Conservation (phyloP, 2,329 filamentous ascomycete genomes). For the Fusarium falciforme region DNA sequence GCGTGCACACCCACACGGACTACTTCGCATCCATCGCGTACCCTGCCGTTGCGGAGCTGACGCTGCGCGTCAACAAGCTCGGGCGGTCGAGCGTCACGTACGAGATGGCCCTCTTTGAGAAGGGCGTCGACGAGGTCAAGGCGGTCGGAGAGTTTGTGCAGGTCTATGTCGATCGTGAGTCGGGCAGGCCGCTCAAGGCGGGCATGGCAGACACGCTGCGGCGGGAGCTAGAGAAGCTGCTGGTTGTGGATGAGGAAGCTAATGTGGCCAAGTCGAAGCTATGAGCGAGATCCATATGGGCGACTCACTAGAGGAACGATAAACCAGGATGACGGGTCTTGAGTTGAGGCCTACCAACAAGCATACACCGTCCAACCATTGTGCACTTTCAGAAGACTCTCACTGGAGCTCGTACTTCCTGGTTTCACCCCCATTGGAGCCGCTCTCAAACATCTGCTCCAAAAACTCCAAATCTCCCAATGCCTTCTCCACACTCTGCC, state of each 20-base stretch:
- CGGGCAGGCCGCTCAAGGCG: slow-evolving; percentile 71
- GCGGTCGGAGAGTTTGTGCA: slow-evolving; percentile 89
- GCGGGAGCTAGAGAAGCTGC: slow-evolving; percentile 68
- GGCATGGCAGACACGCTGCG: slow-evolving; percentile 74
- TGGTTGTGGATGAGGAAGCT: slow-evolving; percentile 46
- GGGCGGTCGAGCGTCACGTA: slow-evolving; percentile 90
- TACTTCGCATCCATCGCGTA: slow-evolving; percentile 87
- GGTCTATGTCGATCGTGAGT: slow-evolving; percentile 84
- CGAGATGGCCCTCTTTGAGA: slow-evolving; percentile 87
- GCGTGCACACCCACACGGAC: slow-evolving; percentile 86
- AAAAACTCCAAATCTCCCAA: slow-evolving; percentile 71
- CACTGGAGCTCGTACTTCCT: slow-evolving; percentile 56
- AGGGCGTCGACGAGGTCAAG: slow-evolving; percentile 75
- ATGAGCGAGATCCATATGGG: neutral
- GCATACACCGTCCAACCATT: neutral
- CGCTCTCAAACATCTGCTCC: slow-evolving; percentile 62
- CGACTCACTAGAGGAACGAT: neutral
- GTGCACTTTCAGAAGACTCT: neutral
- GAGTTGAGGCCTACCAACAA: neutral
- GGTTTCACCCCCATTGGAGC: slow-evolving; percentile 54
- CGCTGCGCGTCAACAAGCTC: slow-evolving; percentile 83
- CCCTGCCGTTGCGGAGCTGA: slow-evolving; percentile 84
- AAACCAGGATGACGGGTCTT: neutral
- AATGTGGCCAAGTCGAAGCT: slow-evolving; percentile 23
- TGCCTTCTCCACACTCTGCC: slow-evolving; percentile 68